Conservation (phyloP, 768 basidiomycete genomes). For the Tulasnella sp. region DNA sequence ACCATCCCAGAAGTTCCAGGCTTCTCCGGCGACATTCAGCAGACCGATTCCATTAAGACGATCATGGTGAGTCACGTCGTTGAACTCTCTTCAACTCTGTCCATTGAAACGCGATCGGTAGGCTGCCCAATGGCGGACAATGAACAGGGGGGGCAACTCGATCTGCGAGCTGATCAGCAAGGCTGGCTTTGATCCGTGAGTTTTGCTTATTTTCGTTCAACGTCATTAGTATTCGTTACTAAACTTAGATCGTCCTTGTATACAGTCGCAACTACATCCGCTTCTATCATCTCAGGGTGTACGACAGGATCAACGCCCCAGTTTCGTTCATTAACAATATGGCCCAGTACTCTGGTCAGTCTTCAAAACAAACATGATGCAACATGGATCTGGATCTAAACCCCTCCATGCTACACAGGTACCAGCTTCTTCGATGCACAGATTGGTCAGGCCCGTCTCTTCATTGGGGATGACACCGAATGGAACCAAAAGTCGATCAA, state of each 20-base stretch:
- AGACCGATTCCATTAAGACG: conserved; percentile 48
- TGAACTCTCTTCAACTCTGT: conserved; percentile 29
- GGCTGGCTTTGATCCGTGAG: conserved; percentile 70
- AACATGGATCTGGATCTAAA: conserved; percentile 26
- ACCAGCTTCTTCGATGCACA: conserved; percentile 79
- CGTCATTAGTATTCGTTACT: background rate
- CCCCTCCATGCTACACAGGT: conserved; percentile 42
- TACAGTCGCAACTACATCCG: conserved; percentile 69
- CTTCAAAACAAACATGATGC: too few species aligned
- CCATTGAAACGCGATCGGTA: background rate
- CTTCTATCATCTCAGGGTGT: conserved; percentile 86
- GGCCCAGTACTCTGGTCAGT: background rate
- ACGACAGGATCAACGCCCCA: conserved; percentile 37
- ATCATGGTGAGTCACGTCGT: conserved; percentile 63
- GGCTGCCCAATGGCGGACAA: conserved; percentile 39
- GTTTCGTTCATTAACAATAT: conserved; percentile 11
- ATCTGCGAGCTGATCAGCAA: conserved; percentile 75
- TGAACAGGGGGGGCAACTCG: conserved; percentile 78
- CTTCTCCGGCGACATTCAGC: conserved; percentile 75
- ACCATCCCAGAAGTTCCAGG: conserved; percentile 86
- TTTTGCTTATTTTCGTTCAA: background rate
- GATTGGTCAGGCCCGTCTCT: conserved; percentile 68
- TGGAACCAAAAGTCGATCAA: conserved; percentile 15
- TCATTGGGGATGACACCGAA: conserved; percentile 36
- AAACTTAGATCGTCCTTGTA: background rate